Base-by-base conservation (phyloP, 139 green algal genomes). In the Chlorella sp. region DNA sequence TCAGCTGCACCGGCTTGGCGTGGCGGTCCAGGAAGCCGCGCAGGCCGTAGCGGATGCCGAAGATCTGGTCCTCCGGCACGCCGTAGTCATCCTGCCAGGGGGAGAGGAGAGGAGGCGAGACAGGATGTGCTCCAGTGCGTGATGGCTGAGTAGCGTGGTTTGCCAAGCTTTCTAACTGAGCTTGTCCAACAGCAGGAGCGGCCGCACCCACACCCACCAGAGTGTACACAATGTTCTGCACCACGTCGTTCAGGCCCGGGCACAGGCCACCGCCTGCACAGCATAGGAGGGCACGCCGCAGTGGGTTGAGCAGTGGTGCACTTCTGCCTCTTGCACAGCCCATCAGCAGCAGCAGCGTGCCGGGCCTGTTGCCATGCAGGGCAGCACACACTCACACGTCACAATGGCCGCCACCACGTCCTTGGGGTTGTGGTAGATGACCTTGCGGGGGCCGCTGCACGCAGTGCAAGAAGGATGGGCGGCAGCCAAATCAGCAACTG, bases 161-260 rank as follows among this genome's bases (percentile, higher is more conserved):
- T n/a, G n/a, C n/a, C n/a, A n/a, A n/a, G n/a, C n/a, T n/a, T n/a
- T n/a, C n/a, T n/a, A n/a, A n/a, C n/a, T n/a, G n/a, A n/a, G n/a
- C n/a, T n/a, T n/a, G n/a, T n/a, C n/a, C n/a, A n/a, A n/a, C n/a
- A n/a, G n/a, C n/a, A n/a, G n/a, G n/a, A n/a, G n/a, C n/a, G n/a
- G n/a, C n/a, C n/a, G n/a, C n/a, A n/a, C n/a, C n/a, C n/a, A n/a
- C 44, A 81, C 97, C 91, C 1, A 85, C 74, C 78, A 94, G 85
- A 60, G 91, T 91, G 88, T 87, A 95, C 70, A 97, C 95, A 34
- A 98, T 96, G 86, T 96, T 96, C 78, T 97, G 93, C 32, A 99
- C 90, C 9, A 99, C 97, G 67, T 98, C 96, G 83, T 99, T 99
- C 34, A 99, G 92, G 20, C 97, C 97, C 1, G 97, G 97, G 86